These are phyloP conservation scores for Coemansia sp. DNA, from an alignment of 192 early-diverging fungal species.

Conservation along the genomic window DNA sequence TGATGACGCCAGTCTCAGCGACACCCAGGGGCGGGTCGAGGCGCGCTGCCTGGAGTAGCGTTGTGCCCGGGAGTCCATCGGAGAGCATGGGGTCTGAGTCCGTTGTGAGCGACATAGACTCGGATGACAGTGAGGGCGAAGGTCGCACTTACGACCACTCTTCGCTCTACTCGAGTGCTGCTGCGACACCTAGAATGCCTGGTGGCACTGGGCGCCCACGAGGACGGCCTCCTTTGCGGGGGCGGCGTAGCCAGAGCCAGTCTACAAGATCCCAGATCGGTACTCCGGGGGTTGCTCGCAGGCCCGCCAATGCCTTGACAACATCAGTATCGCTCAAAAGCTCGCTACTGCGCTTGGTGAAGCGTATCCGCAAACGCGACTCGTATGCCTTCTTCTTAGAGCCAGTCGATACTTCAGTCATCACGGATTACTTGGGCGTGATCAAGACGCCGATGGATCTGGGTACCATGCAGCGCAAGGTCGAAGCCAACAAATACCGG, in stretches of 20 bases:
- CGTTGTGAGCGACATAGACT: slow-evolving; percentile 24
- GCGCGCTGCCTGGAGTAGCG: slow-evolving; percentile 5
- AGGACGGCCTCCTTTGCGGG: slow-evolving; percentile 39
- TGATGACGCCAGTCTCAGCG: slow-evolving; percentile 1
- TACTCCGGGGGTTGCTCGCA: neutral
- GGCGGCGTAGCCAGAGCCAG: slow-evolving; percentile 19
- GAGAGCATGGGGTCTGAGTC: slow-evolving; percentile 20
- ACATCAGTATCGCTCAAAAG: slow-evolving; percentile 58
- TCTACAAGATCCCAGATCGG: slow-evolving; percentile 1
- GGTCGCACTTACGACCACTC: slow-evolving; percentile 25
- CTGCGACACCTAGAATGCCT: neutral
- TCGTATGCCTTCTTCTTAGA: slow-evolving; percentile 83
- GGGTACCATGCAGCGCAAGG: slow-evolving; percentile 80
- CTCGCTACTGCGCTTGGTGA: slow-evolving; percentile 61
- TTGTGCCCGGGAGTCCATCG: slow-evolving; percentile 14
- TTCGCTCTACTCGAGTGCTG: neutral
- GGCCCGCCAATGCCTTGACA: slow-evolving; percentile 6
- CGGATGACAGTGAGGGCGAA: slow-evolving; percentile 35
- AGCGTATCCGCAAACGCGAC: slow-evolving; percentile 72
- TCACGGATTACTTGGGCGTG: slow-evolving; percentile 77
- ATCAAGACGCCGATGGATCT: slow-evolving; percentile 90
- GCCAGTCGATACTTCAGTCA: slow-evolving; percentile 74
- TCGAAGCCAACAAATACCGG: slow-evolving; percentile 61
- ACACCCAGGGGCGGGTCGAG: slow-evolving; percentile 3
- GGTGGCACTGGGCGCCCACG: slow-evolving; percentile 13